phyloP scores from a whole-genome alignment of 2,329 filamentous ascomycete genomes.

The Nemania diffusa region DNA sequence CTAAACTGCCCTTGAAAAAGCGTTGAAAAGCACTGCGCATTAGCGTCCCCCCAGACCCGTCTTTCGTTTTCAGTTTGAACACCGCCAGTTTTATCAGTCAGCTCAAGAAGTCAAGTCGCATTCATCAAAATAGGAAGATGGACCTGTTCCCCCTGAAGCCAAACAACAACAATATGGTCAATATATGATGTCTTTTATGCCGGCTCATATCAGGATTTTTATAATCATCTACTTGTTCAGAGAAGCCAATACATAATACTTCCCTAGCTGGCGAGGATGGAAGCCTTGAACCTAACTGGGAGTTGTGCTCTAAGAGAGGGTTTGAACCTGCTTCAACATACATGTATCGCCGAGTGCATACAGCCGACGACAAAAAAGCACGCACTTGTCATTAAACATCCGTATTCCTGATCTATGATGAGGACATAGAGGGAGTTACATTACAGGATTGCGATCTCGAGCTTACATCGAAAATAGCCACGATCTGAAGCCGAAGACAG shows the following conservation, averaged over 20 bases:
- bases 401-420: neutral
- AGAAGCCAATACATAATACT: neutral
- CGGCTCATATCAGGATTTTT: neutral
- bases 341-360: slow-evolving; percentile 7
- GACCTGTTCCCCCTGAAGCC: too few species aligned
- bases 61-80: neutral
- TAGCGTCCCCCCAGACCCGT: neutral
- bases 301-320: slow-evolving; percentile 9
- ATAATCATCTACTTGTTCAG: neutral
- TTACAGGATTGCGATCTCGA: neutral
- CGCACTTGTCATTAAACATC: neutral
- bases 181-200: neutral
- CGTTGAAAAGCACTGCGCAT: neutral
- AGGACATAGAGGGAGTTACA: neutral
- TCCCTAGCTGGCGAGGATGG: neutral
- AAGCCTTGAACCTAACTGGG: neutral
- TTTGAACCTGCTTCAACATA: slow-evolving; percentile 25
- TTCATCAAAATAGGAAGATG: neutral
- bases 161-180: neutral
- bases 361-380: slow-evolving; percentile 8
- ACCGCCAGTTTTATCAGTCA: neutral
- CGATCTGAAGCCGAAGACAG: neutral
- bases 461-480: neutral
- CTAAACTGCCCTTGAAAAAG: too few species aligned
- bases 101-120: neutral